A percentile compares a stretch with the other conserved stretches of the same genome.
These are phyloP conservation scores for Cytospora piceicola DNA, from an alignment of 2,329 filamentous ascomycete genomes.

Conservation along the genomic window DNA sequence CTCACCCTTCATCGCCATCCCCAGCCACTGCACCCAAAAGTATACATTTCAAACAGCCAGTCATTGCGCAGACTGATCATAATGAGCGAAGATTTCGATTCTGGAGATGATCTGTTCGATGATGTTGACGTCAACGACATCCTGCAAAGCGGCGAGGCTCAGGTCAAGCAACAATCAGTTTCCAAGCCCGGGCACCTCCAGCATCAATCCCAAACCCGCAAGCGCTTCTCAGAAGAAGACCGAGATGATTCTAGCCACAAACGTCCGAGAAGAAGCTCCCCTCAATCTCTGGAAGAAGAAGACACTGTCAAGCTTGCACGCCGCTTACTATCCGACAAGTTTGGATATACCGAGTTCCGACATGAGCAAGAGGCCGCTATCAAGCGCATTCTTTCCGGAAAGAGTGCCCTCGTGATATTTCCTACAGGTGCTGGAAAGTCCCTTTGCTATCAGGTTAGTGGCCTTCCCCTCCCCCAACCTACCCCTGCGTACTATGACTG, in stretches of 20 bases:
- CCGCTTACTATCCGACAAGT: slow-evolving; percentile 43
- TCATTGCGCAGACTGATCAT: background rate
- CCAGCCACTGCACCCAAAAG: no score
- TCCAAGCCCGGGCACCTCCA: background rate
- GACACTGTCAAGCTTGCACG: slow-evolving; percentile 31
- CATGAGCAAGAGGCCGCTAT: slow-evolving; percentile 52
- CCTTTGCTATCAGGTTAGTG: slow-evolving; percentile 50
- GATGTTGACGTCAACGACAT: slow-evolving; percentile 32
- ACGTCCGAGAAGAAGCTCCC: slow-evolving; percentile 19
- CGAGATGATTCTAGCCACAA: background rate
- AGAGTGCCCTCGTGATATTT: slow-evolving; percentile 50
- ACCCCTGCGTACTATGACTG: background rate
- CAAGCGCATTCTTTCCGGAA: slow-evolving; percentile 41
- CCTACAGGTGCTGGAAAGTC: slow-evolving; percentile 56
- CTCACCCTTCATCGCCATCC: background rate
- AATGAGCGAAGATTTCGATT: slow-evolving; percentile 38
- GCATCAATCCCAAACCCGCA: background rate
- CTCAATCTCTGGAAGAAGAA: background rate
- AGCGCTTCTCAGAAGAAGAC: slow-evolving; percentile 1
- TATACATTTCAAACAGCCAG: background rate
- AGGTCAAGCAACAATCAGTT: background rate
- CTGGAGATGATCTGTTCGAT: slow-evolving; percentile 42
- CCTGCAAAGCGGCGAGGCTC: slow-evolving; percentile 28
- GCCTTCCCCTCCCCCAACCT: no score
- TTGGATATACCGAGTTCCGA: slow-evolving; percentile 46